Evolutionary conservation across 768 basidiomycete genomes (phyloP).

Genomic region (Mycena floridula): DNA sequence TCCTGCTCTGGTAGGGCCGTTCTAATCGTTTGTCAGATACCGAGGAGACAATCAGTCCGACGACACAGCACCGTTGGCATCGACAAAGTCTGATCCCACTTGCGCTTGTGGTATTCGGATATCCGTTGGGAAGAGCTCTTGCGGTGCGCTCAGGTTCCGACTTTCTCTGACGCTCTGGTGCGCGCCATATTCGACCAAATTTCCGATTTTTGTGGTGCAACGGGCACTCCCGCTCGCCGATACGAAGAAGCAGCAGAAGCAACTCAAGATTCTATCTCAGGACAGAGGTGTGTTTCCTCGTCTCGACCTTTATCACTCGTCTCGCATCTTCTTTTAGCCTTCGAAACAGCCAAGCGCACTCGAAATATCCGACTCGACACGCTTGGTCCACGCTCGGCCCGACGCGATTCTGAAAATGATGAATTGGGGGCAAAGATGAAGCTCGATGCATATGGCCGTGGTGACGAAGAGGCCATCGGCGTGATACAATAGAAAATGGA

Average conservation of each 20-base stretch:
- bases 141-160: slow-evolving; percentile 53
- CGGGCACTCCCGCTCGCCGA: slow-evolving; percentile 58
- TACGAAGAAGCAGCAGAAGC: slow-evolving; percentile 68
- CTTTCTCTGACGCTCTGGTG: slow-evolving; percentile 32
- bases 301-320: background rate
- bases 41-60: slow-evolving; percentile 45
- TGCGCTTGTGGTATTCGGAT: slow-evolving; percentile 76
- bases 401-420: slow-evolving; percentile 5
- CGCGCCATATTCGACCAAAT: slow-evolving; percentile 30
- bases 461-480: no score
- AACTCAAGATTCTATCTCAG: slow-evolving; percentile 60
- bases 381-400: slow-evolving; percentile 4
- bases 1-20: background rate
- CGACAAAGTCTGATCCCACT: slow-evolving; percentile 45
- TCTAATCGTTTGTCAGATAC: slow-evolving; percentile 36
- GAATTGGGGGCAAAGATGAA: slow-evolving; percentile 6
- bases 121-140: slow-evolving; percentile 64
- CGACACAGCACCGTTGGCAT: slow-evolving; percentile 50
- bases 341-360: slow-evolving; percentile 52
- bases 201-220: slow-evolving; percentile 43
- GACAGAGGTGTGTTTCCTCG: slow-evolving; percentile 49
- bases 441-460: no score
- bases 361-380: no score
- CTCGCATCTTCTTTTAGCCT: slow-evolving; percentile 35
- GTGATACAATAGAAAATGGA: no score